These are phyloP conservation scores for Yamagishiella unicocca DNA, from an alignment of 139 green algal genomes.

Conservation along the genomic window DNA sequence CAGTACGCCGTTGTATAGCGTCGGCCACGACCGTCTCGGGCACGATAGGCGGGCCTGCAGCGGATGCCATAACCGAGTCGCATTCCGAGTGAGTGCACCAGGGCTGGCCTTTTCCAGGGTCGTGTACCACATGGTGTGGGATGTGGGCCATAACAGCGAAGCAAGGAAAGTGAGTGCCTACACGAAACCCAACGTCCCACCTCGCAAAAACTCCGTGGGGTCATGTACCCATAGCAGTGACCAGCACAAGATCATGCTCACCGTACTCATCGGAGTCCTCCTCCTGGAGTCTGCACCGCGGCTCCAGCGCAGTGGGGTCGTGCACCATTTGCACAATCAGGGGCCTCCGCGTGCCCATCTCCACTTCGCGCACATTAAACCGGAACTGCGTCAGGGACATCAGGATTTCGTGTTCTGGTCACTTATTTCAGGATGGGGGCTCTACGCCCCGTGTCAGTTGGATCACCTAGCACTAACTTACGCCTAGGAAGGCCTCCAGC, in stretches of 20 bases:
- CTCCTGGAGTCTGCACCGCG: constrained; percentile 88
- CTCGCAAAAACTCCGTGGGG: too few relatives aligned
- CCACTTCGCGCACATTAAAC: constrained; percentile 92
- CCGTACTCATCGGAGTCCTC: constrained; percentile 88
- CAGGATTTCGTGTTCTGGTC: too few relatives aligned
- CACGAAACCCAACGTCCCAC: too few relatives aligned
- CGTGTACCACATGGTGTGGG: too few relatives aligned
- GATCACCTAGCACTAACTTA: too few relatives aligned
- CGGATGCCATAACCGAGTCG: too few relatives aligned
- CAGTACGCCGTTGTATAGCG: constrained; percentile 84
- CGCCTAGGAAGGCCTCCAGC: constrained; percentile 92
- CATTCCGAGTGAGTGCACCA: too few relatives aligned
- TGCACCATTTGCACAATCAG: constrained; percentile 91
- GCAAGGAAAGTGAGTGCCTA: too few relatives aligned
- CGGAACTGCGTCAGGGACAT: constrained; percentile 80
- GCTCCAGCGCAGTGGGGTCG: constrained; percentile 78
- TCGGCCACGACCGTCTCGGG: constrained; percentile 85
- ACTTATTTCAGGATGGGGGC: too few relatives aligned
- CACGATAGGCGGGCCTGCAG: constrained; percentile 68
- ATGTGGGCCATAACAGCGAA: too few relatives aligned
- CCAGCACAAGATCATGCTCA: background rate
- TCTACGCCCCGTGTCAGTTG: too few relatives aligned
- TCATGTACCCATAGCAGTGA: too few relatives aligned
- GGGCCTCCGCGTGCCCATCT: constrained; percentile 92
- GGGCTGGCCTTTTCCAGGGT: background rate